Evolutionary conservation across 2,329 filamentous ascomycete genomes (phyloP), one percentile per base, ranked within the genome.

Genomic region (Dendrostoma leiphaemia): DNA sequence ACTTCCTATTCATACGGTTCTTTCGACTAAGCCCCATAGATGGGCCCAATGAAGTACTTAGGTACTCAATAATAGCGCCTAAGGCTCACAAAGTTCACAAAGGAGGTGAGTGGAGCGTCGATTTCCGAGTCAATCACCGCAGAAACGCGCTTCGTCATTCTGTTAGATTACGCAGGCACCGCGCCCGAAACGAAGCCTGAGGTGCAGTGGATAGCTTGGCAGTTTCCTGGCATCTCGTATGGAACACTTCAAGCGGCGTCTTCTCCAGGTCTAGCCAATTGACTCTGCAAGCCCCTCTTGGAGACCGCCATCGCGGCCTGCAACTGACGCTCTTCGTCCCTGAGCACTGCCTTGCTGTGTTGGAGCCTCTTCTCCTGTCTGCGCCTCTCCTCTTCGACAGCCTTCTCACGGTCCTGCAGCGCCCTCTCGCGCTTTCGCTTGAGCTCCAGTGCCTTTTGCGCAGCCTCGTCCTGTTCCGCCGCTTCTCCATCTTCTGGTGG

Each of bases 271-370:
- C 34, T 40, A 23, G 43, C 54, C 40, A 89, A 64, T 65, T 90
- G 85, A 23, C 78, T 80, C 63, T 82, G 80, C 60, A 90, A 59
- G 0, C 86, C 88, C 56, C 78, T 81, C 68, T 86, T 89, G 0
- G 81, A 79, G 12, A 90, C 79, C 55, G 79, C 79, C 84, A 90
- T 87, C 1, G 88, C 88, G 59, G 76, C 74, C 64, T 88, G 81
- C 52, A 91, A 70, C 64, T 89, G 85, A 59, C 78, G 75, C 69
- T 90, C 86, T 60, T 86, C 85, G 54, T 89, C 85, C 32, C 82
- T 72, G 48, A 90, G 62, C 41, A 79, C 71, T 0, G 83, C 83
- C 62, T 82, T 86, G 19, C 84, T 84, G 41, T 77, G 78, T 31
- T 80, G 79, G 10, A 89, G 67, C 46, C 83, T 81, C 54, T 80